These are phyloP conservation scores for Casuarina glauca DNA, from an alignment of 306 rosid species.

Conservation along the genomic window DNA sequence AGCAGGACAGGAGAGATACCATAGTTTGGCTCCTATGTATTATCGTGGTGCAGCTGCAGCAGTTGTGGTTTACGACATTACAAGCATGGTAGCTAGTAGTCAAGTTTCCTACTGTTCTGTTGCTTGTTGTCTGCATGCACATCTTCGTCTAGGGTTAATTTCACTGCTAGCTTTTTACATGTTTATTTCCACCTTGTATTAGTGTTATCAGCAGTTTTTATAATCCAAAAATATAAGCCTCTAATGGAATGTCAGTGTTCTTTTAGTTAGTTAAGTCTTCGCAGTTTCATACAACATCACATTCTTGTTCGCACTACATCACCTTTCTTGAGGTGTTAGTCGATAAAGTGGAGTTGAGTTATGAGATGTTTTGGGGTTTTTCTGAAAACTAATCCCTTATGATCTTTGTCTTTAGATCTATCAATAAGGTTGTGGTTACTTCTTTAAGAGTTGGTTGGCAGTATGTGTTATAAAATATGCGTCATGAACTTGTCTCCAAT, in stretches of 20 bases:
- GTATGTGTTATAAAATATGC: background rate
- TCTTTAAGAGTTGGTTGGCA: background rate
- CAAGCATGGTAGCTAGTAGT: constrained; percentile 43
- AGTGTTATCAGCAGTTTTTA: background rate
- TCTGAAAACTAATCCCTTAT: background rate
- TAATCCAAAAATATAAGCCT: background rate
- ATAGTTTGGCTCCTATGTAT: constrained; percentile 96
- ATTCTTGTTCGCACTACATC: too few relatives aligned
- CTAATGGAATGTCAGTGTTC: background rate
- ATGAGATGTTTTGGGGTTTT: background rate
- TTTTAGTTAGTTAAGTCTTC: background rate
- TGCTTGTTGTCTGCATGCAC: background rate
- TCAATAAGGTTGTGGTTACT: background rate
- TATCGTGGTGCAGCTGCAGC: constrained; percentile 94
- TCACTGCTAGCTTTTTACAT: background rate
- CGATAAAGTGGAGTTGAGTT: background rate
- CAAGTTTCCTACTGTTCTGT: background rate
- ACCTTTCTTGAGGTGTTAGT: background rate
- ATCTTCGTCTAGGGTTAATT: background rate
- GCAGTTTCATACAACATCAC: background rate
- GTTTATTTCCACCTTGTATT: background rate
- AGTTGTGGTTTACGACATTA: constrained; percentile 73
- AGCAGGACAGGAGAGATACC: constrained; percentile 90
- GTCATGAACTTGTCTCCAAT: background rate
- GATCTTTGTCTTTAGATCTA: background rate